A percentile compares a stretch with the other conserved stretches of the same genome.
phyloP scores from a whole-genome alignment of 805 yeast genomes.

The Yarrowia sp. region DNA sequence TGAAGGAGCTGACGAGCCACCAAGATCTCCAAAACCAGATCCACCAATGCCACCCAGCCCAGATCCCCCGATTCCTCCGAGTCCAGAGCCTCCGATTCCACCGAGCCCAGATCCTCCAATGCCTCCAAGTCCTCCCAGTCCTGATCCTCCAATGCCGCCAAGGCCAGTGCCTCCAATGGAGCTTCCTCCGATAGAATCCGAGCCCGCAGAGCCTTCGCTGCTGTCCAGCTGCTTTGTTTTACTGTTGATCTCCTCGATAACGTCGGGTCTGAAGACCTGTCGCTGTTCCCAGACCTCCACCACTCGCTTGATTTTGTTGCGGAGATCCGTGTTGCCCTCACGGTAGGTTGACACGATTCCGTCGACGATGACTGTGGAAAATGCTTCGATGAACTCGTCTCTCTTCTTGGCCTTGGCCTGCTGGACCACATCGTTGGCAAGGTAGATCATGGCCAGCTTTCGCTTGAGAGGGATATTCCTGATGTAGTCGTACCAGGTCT shows the following conservation, averaged over 20 bases:
- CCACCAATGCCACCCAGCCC: constrained; percentile 16
- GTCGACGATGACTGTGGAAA: constrained; percentile 45
- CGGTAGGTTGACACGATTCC: constrained; percentile 42
- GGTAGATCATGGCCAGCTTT: constrained; percentile 59
- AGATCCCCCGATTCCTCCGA: constrained; percentile 8
- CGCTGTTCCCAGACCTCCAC: constrained; percentile 66
- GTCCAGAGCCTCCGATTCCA: constrained; percentile 6
- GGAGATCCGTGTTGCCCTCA: constrained; percentile 44
- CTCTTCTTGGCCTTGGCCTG: constrained; percentile 64
- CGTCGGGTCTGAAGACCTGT: constrained; percentile 46
- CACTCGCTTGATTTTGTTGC: constrained; percentile 55
- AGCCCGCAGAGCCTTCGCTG: not conserved
- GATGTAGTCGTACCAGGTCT: constrained; percentile 50
- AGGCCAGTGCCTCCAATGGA: constrained; percentile 22
- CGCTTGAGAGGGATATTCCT: constrained; percentile 40
- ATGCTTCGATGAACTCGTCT: constrained; percentile 57
- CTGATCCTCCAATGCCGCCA: constrained; percentile 20
- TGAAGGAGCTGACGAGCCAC: not conserved
- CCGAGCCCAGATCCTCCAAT: constrained; percentile 26
- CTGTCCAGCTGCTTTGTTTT: constrained; percentile 28
- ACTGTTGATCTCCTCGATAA: constrained; percentile 38
- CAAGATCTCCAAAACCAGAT: constrained; percentile 6
- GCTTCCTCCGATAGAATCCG: not conserved
- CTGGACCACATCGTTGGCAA: constrained; percentile 80
- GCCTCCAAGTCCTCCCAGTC: constrained; percentile 16